phyloP scores from a whole-genome alignment of 305 asterid species.

The Fraxinus dipetala region DNA sequence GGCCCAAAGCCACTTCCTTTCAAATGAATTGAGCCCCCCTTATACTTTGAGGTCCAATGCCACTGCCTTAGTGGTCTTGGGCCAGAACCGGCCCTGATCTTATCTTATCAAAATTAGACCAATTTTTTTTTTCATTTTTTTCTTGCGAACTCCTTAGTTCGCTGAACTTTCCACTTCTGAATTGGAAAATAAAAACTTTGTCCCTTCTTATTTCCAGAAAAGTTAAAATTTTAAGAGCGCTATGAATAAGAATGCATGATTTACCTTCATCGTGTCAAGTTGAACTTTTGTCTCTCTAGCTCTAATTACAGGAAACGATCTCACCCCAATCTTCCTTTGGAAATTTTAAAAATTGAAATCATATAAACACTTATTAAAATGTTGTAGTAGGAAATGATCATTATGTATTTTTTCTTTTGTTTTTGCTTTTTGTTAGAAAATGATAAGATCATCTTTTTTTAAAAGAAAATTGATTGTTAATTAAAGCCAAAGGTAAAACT shows the following conservation, averaged over 20 bases:
- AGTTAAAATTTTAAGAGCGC: not conserved
- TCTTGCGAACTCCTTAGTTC: not conserved
- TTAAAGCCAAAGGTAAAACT: not conserved
- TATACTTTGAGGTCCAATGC: too few species aligned
- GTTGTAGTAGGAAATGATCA: not conserved
- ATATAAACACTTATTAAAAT: not conserved
- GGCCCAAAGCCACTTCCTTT: too few species aligned
- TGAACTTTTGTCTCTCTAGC: not conserved
- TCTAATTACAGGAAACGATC: not conserved
- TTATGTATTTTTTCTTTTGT: not conserved
- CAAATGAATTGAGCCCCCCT: too few species aligned
- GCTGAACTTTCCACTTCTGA: not conserved
- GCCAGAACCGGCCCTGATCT: too few species aligned
- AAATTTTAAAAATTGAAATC: not conserved
- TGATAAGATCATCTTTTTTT: not conserved
- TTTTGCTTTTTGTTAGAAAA: not conserved
- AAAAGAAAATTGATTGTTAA: not conserved
- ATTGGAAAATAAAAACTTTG: not conserved
- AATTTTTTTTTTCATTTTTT: too few species aligned
- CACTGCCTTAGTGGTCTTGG: too few species aligned
- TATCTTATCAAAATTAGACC: not conserved
- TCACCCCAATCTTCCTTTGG: not conserved
- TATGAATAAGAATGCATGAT: not conserved
- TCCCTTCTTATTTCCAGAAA: not conserved
- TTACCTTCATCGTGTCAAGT: not conserved